A percentile compares a stretch with the other conserved stretches of the same genome.
Evolutionary conservation across 306 rosid species (phyloP).

Genomic region (Acmispon strigosus): DNA sequence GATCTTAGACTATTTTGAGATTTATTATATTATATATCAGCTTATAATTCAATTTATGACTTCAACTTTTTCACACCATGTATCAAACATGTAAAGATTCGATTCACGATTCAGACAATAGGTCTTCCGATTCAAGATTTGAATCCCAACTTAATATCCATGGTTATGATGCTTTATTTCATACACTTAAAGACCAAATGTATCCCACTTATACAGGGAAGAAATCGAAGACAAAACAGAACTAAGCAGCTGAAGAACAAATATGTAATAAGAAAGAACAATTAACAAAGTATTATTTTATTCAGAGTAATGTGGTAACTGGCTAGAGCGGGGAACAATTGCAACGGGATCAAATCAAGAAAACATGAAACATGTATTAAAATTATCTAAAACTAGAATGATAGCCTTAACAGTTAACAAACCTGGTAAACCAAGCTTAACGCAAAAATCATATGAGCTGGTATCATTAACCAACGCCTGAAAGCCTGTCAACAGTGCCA

Average conservation of each 20-base stretch:
- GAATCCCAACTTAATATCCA: too few species aligned
- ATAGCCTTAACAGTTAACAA: background rate
- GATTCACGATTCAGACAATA: too few species aligned
- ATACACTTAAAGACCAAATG: background rate
- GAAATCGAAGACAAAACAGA: background rate
- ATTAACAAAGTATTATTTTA: background rate
- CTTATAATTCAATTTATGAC: too few species aligned
- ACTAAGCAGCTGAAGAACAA: background rate
- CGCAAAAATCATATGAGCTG: slow-evolving; percentile 65
- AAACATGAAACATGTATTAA: background rate
- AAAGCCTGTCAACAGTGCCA: slow-evolving; percentile 62
- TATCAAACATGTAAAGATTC: too few species aligned
- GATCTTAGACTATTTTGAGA: too few species aligned
- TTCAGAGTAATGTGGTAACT: background rate
- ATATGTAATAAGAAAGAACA: background rate
- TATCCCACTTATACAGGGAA: background rate
- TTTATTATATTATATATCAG: too few species aligned
- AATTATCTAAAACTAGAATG: slow-evolving; percentile 7
- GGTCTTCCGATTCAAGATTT: too few species aligned
- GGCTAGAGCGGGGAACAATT: background rate
- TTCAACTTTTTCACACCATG: too few species aligned
- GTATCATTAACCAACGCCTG: slow-evolving; percentile 69
- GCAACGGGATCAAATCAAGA: background rate
- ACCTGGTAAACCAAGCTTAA: slow-evolving; percentile 77
- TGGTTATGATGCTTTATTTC: background rate